Base-by-base conservation (phyloP, 169 alveolate genomes). In the Neospora caninum region DNA sequence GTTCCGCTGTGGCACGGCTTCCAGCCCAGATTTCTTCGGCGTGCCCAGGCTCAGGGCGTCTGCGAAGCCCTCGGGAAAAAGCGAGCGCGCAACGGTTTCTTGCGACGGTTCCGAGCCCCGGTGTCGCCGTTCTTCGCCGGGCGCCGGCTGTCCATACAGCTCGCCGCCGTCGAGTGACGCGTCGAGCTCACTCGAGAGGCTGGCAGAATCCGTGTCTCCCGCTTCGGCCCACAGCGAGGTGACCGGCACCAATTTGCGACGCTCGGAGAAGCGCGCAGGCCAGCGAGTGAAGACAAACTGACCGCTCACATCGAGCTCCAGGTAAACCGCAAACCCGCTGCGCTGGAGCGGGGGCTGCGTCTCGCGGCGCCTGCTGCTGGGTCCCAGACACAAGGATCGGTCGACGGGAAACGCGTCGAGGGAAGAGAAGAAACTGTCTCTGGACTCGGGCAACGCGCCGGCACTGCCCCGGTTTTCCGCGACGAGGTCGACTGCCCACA, bases 221-320 rank as follows among this genome's bases (percentile, higher is more conserved):
- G 25, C 73, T 29, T 22, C 73, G 7, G 73, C 25, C 4, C 16
- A 13, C 73, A 64, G 31, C 16, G 73, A 64, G 31, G 25, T 27
- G 34, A 64, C 73, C 1, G 73, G 73, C 1, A 64, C 73, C n/a
- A 64, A 22, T 64, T 22, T 27, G 73, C 73, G 73, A 29, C 73
- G n/a, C 73, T 64, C 73, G 34, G 73, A 64, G 31, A 64, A 64
- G 73, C 73, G n/a, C 73, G 73, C 73, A 7, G 73, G 73, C 73
- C 73, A 64, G n/a, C 73, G 73, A 64, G 73, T 64, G 73, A 64
- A 64, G n/a, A 64, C 73, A 27, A 64, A 64, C n/a, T 64, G 73
- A 22, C 34, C 73, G 7, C 34, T 64, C 31, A 27, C 73, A 27
- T 64, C 73, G n/a, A 64, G 73, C 73, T 64, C 73, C 34, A 64